Conservation (phyloP, 2,329 filamentous ascomycete species). For the Metarhizium guizhouense region DNA sequence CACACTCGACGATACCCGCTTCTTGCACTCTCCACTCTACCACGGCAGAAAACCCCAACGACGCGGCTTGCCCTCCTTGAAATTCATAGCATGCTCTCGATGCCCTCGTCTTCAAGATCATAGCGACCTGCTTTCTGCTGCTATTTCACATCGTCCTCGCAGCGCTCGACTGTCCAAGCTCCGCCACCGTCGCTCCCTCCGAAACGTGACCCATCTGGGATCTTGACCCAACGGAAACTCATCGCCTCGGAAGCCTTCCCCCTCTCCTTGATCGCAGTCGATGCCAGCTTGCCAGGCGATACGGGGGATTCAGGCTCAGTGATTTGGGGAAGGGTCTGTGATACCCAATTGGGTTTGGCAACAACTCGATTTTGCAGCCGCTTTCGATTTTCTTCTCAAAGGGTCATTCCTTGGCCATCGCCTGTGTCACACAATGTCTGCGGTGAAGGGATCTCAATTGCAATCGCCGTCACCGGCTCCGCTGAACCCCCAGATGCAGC, state of each 20-base stretch:
- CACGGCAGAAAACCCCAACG: background rate
- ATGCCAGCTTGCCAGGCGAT: conserved; percentile 11
- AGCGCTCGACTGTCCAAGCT: background rate
- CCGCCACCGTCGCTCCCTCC: background rate
- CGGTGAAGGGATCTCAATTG: conserved; percentile 16
- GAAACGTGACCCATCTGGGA: background rate
- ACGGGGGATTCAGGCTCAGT: conserved; percentile 10
- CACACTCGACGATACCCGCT: conserved; percentile 4
- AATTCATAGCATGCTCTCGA: conserved; percentile 2
- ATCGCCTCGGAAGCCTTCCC: background rate
- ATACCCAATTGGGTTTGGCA: conserved; percentile 10
- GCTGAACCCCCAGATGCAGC: conserved; percentile 11
- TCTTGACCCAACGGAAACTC: background rate
- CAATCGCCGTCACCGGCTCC: conserved; percentile 5
- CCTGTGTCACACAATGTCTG: conserved; percentile 17
- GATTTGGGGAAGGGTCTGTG: conserved; percentile 10
- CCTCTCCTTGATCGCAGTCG: conserved; percentile 3
- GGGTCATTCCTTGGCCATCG: background rate
- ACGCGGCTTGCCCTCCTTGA: background rate
- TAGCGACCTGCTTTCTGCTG: conserved; percentile 1
- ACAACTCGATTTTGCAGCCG: background rate
- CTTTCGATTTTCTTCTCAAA: conserved; percentile 6
- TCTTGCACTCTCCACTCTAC: conserved; percentile 3
- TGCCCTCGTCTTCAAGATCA: background rate
- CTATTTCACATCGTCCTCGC: background rate